A percentile compares a stretch with the other conserved stretches of the same genome.
These are phyloP conservation scores for Sugiyamaella castrensis DNA, from an alignment of 1,139 yeast genomes.

Conservation along the genomic window DNA sequence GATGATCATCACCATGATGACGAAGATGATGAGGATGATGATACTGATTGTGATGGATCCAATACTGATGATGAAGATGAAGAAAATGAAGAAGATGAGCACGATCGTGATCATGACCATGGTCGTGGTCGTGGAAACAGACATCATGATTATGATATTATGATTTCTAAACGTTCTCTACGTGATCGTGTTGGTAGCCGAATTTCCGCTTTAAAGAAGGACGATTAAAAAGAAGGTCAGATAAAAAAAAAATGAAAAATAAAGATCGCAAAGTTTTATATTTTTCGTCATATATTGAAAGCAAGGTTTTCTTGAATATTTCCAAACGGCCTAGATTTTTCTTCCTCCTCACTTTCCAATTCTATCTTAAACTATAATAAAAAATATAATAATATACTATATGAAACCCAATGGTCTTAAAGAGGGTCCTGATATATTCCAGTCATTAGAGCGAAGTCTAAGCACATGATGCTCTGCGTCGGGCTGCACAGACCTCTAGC, in stretches of 20 bases:
- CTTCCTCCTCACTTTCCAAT: too few species aligned
- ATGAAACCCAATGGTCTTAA: too few species aligned
- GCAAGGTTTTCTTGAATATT: background rate
- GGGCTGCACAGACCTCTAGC: too few species aligned
- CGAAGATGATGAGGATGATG: background rate
- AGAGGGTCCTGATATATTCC: too few species aligned
- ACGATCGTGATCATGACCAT: background rate
- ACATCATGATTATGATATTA: conserved; percentile 2
- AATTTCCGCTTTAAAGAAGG: conserved; percentile 12
- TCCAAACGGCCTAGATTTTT: too few species aligned
- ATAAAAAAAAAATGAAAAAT: background rate
- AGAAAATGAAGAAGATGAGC: conserved; percentile 3
- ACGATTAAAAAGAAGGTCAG: background rate
- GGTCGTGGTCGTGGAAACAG: too few species aligned
- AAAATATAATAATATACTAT: too few species aligned
- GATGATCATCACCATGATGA: background rate
- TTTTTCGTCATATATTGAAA: background rate
- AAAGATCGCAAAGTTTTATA: background rate
- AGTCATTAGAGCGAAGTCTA: too few species aligned
- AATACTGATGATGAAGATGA: background rate
- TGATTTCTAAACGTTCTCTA: conserved; percentile 7
- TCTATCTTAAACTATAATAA: too few species aligned
- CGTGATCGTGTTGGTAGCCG: conserved; percentile 10
- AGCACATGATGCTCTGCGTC: too few species aligned
- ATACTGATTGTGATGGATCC: background rate